phyloP scores from a whole-genome alignment of 1,139 yeast species.

The Wickerhamomyces sp. region DNA sequence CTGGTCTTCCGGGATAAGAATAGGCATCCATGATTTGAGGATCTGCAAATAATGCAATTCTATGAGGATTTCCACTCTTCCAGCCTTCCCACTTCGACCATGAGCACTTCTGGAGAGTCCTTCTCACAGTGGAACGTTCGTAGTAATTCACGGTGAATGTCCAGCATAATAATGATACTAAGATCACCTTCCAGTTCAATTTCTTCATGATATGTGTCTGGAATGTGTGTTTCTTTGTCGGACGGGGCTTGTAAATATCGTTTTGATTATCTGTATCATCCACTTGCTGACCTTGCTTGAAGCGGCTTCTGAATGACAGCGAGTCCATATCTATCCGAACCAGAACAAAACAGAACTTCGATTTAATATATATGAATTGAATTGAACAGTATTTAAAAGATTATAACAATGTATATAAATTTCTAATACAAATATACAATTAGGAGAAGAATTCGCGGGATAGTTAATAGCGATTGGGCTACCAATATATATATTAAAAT shows the following conservation, averaged over 20 bases:
- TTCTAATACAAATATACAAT: no score
- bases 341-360: no score
- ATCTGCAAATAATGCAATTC: constrained; percentile 77
- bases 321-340: neutral
- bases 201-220: neutral
- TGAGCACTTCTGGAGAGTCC: constrained; percentile 45
- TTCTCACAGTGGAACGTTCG: constrained; percentile 55
- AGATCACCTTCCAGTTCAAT: constrained; percentile 7
- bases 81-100: constrained; percentile 68
- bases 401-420: no score
- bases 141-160: constrained; percentile 46
- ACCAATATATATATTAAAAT: no score
- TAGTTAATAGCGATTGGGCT: no score
- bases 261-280: neutral
- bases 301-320: constrained; percentile 1
- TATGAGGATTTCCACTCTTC: constrained; percentile 43
- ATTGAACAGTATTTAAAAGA: no score
- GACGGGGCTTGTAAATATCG: constrained; percentile 3
- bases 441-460: no score
- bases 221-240: neutral
- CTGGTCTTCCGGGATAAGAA: constrained; percentile 59
- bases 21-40: constrained; percentile 85
- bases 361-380: no score
- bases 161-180: constrained; percentile 34
- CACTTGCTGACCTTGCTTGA: neutral